Conservation (phyloP, 345 rosid genomes). For the Capsella bursapastoris region DNA sequence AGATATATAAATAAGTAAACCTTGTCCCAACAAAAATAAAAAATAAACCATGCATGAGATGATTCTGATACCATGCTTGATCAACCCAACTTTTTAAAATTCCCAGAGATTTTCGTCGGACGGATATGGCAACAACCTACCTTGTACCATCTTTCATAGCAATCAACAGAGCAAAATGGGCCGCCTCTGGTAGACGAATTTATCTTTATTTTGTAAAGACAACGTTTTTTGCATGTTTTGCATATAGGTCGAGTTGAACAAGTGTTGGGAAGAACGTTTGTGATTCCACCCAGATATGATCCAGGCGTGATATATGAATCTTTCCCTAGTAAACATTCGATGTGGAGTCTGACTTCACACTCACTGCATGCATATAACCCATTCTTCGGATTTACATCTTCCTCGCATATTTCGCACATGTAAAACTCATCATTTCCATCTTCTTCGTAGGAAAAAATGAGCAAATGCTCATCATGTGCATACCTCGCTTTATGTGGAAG, state of each 20-base stretch:
- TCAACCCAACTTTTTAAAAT: background rate
- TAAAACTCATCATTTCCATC: background rate
- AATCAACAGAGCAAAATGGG: background rate
- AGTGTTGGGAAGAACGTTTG: conserved; percentile 7
- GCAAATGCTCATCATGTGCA: conserved; percentile 14
- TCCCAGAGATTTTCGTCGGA: background rate
- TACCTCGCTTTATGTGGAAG: conserved; percentile 3
- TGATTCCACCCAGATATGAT: background rate
- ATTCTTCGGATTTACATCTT: background rate
- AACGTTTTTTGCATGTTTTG: background rate
- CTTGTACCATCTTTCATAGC: too few species aligned
- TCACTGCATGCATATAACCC: conserved; percentile 22
- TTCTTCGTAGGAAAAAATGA: background rate
- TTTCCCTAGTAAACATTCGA: conserved; percentile 2
- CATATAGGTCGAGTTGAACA: conserved; percentile 12
- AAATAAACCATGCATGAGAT: background rate
- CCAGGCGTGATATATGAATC: background rate
- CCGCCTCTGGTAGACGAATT: background rate
- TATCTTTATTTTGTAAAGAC: background rate
- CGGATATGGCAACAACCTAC: background rate
- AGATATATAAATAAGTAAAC: background rate
- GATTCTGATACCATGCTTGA: background rate
- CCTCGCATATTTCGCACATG: conserved; percentile 9
- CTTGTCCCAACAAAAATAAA: too few species aligned
- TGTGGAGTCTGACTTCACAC: conserved; percentile 8